Conservation (phyloP, 805 yeast species). For the Lipomyces spencermartinsiae region DNA sequence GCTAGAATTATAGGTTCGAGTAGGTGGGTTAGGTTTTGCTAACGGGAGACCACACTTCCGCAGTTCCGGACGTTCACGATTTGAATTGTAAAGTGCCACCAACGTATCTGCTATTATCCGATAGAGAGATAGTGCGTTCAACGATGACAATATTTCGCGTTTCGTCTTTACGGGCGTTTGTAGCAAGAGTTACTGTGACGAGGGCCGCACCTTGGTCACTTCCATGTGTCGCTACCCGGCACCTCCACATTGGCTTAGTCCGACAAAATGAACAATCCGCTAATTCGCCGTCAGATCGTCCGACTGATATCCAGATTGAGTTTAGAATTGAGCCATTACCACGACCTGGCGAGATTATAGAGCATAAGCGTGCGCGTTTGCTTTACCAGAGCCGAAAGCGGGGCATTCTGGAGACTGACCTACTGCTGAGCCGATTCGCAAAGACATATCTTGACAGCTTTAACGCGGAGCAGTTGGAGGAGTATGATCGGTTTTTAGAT, state of each 20-base stretch:
- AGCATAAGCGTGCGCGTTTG: constrained; percentile 82
- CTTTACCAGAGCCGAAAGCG: constrained; percentile 91
- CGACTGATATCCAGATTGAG: constrained; percentile 49
- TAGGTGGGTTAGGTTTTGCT: too few species aligned
- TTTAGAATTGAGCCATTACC: constrained; percentile 79
- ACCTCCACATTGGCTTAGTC: not conserved
- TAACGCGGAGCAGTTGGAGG: constrained; percentile 71
- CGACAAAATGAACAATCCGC: not conserved
- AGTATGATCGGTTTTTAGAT: constrained; percentile 74
- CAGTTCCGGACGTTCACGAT: not conserved
- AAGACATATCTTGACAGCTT: constrained; percentile 68
- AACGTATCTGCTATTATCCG: not conserved
- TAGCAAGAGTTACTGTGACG: not conserved
- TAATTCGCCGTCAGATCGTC: not conserved
- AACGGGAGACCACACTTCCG: too few species aligned
- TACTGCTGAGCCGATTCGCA: constrained; percentile 84
- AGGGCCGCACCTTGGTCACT: not conserved
- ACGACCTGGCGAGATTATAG: constrained; percentile 73
- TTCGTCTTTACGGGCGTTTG: not conserved
- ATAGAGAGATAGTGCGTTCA: not conserved
- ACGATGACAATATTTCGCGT: not conserved
- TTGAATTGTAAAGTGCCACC: not conserved
- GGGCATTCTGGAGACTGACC: constrained; percentile 92
- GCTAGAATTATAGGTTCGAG: too few species aligned
- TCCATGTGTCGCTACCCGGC: not conserved